Percentiles rank a stretch among this genome's conserved stretches.
Conservation (phyloP, 257 asterid genomes). For the Asclepias syriaca region DNA sequence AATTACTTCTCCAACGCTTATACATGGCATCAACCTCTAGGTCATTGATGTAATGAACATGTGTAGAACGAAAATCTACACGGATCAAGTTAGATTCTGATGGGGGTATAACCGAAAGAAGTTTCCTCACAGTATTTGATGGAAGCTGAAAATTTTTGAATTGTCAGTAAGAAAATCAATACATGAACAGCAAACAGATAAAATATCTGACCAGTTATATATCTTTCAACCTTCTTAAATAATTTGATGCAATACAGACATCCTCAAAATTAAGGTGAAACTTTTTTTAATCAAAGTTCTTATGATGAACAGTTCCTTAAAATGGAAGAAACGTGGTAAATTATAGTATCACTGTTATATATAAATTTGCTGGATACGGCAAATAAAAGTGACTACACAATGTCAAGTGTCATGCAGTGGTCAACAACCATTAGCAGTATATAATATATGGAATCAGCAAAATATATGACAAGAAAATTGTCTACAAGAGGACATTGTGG, state of each 20-base stretch:
- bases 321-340: background rate
- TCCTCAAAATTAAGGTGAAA: background rate
- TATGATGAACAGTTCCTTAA: background rate
- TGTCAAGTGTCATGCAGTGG: background rate
- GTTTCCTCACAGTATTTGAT: constrained; percentile 59
- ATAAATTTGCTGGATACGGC: background rate
- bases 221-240: background rate
- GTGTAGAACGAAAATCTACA: constrained; percentile 86
- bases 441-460: background rate
- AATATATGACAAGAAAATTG: background rate
- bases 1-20: constrained; percentile 91
- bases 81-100: constrained; percentile 68
- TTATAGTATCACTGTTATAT: background rate
- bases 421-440: background rate
- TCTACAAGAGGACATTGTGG: background rate
- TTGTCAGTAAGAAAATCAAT: background rate
- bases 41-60: constrained; percentile 89
- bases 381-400: background rate
- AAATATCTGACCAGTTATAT: background rate
- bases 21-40: constrained; percentile 91
- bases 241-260: background rate
- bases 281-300: background rate
- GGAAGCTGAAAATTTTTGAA: constrained; percentile 55
- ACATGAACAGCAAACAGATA: background rate
- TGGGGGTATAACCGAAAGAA: constrained; percentile 84